Conservation (phyloP, 352 stramenopile species). For the Phytophthora boehmeriae region DNA sequence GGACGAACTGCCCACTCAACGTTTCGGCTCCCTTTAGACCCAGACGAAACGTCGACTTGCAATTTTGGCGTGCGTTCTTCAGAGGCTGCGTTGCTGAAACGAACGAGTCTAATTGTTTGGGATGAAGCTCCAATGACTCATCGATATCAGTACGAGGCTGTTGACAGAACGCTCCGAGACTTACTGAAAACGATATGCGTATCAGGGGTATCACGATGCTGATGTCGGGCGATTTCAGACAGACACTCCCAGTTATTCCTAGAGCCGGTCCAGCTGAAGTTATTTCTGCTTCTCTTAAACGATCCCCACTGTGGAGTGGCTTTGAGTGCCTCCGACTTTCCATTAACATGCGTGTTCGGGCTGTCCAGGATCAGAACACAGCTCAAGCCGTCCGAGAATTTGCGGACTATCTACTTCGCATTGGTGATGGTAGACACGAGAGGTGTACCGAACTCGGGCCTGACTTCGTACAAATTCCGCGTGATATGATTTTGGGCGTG, state of each 20-base stretch:
- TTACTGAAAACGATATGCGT: too few species aligned
- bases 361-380: background rate
- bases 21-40: background rate
- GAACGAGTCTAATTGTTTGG: slow-evolving; percentile 1
- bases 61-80: background rate
- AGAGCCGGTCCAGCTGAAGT: background rate
- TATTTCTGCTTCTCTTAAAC: slow-evolving; percentile 2
- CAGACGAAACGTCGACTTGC: background rate
- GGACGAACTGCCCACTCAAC: slow-evolving; percentile 4
- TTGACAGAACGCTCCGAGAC: too few species aligned
- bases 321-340: slow-evolving; percentile 2
- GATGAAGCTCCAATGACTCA: too few species aligned
- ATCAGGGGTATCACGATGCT: too few species aligned
- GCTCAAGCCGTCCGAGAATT: background rate
- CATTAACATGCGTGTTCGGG: background rate
- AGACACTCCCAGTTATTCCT: too few species aligned
- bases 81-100: slow-evolving; percentile 4
- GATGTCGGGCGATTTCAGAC: too few species aligned
- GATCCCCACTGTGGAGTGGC: background rate
- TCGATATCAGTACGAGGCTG: too few species aligned
- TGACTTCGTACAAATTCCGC: slow-evolving; percentile 4
- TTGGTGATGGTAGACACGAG: background rate
- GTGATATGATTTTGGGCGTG: slow-evolving; percentile 3
- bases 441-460: background rate
- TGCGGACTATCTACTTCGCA: background rate